Evolutionary conservation across 208 protist species (phyloP), one percentile per base, ranked within the genome.

Genomic region (Porcisia deanei): DNA sequence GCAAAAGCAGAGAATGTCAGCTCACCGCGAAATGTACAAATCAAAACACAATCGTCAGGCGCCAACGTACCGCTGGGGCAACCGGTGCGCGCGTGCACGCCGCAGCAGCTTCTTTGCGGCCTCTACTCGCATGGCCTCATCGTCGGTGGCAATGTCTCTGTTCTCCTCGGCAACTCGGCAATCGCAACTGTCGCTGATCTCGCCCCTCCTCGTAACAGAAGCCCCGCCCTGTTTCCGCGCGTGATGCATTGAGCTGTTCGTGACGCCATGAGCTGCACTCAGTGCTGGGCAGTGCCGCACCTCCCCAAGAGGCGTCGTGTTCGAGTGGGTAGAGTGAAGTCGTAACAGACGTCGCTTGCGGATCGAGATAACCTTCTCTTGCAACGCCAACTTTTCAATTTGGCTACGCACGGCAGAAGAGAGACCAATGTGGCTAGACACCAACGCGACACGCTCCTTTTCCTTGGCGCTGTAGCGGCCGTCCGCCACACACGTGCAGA

Each of bases 321-420:
- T 47, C 18, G 53, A 5, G 34, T 37, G 52, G 0, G 6, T 7
- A 18, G 52, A 20, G 18, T 58, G 68, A 25, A 87, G 63, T 25
- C 76, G 67, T 39, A 95, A 68, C 43, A 91, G 71, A 8, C 69
- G 61, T 0, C 87, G 85, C 71, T 95, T 95, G 10, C 81, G 81
- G 34, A 84, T 82, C 37, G 91, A 75, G 8, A 95, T 49, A 7
- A 83, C 80, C 34, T 76, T 85, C 78, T 95, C 88, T 60, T 90
- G 85, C 53, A 88, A 77, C 12, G 83, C 88, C 16, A 91, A 60
- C 47, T 83, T 84, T 57, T 95, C 91, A 76, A 95, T 90, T n/a
- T 84, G 81, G 25, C 90, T 82, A 14, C 85, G 88, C 59, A 89
- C 88, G 5, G 82, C 83, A 8, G 88, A 80, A 9, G 88, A 87